phyloP scores from a whole-genome alignment of 306 rosid species.

The Cucurbita argyrosperma region DNA sequence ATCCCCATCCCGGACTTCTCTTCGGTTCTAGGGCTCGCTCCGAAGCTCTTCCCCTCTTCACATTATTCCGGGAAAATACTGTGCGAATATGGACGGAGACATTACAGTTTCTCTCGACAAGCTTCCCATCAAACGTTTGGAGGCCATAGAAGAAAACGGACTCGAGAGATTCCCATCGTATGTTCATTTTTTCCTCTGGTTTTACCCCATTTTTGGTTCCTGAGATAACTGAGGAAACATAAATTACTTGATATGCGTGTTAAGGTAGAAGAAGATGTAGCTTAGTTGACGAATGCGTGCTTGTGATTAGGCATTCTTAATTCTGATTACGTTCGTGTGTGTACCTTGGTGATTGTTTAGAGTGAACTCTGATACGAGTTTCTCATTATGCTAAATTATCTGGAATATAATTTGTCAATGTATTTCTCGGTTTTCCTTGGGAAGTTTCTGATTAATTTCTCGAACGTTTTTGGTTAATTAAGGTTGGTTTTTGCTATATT shows the following conservation, averaged over 20 bases:
- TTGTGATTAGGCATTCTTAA: background rate
- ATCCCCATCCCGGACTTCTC: background rate
- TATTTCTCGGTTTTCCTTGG: background rate
- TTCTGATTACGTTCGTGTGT: background rate
- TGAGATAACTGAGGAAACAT: background rate
- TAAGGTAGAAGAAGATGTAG: background rate
- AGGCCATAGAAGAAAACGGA: constrained; percentile 72
- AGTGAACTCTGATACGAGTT: background rate
- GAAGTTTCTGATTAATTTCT: background rate
- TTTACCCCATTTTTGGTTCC: background rate
- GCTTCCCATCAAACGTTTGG: constrained; percentile 83
- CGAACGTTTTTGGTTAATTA: background rate
- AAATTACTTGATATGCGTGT: background rate
- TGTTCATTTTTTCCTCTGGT: constrained; percentile 6
- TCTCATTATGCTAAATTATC: background rate
- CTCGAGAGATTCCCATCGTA: constrained; percentile 69
- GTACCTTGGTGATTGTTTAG: background rate
- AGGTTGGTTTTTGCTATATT: background rate
- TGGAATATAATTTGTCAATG: background rate
- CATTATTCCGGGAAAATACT: background rate
- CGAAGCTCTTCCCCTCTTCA: background rate
- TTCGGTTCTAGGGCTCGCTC: constrained; percentile 5
- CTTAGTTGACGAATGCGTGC: background rate
- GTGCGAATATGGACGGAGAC: constrained; percentile 35
- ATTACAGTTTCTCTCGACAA: constrained; percentile 61